These are phyloP conservation scores for Nymphaea colorata DNA, from an alignment of 164 flowering plant genomes.

Conservation along the genomic window DNA sequence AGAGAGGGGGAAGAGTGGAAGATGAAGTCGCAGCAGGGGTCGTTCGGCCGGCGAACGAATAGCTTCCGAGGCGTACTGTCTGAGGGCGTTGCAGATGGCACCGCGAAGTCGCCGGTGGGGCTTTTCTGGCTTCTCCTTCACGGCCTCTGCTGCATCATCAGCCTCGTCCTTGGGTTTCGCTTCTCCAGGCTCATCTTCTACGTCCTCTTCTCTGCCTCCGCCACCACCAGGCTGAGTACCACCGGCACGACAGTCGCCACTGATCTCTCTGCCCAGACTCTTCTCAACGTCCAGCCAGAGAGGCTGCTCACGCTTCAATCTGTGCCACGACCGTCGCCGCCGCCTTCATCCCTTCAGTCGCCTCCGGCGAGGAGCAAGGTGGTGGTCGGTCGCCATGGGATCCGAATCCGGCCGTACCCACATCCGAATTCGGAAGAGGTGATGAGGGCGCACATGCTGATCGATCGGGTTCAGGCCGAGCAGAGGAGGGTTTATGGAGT, in stretches of 20 bases:
- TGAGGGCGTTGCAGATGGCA: too few relatives aligned
- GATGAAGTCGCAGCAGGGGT: too few relatives aligned
- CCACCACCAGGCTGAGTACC: conserved; percentile 12
- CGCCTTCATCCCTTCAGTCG: background rate
- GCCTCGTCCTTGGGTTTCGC: conserved; percentile 71
- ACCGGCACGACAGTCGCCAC: background rate
- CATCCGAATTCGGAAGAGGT: conserved; percentile 83
- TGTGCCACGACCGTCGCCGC: background rate
- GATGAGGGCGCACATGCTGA: conserved; percentile 79
- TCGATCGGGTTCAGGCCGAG: conserved; percentile 86
- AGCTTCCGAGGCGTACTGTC: too few relatives aligned
- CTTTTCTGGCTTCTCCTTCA: conserved; percentile 66
- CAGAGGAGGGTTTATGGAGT: conserved; percentile 70
- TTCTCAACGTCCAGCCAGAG: background rate
- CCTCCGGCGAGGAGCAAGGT: conserved; percentile 39
- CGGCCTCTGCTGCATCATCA: conserved; percentile 65
- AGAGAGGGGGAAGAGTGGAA: too few relatives aligned
- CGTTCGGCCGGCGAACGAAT: too few relatives aligned
- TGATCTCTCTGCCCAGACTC: background rate
- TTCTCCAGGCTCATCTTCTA: conserved; percentile 71
- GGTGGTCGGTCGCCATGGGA: conserved; percentile 94
- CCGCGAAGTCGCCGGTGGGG: conserved; percentile 44
- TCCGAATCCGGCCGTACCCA: conserved; percentile 85
- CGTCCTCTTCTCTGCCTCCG: conserved; percentile 44
- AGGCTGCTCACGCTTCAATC: too few relatives aligned